Evolutionary conservation across 192 early-diverging fungal species (phyloP).

Genomic region (Gonapodya sp.): DNA sequence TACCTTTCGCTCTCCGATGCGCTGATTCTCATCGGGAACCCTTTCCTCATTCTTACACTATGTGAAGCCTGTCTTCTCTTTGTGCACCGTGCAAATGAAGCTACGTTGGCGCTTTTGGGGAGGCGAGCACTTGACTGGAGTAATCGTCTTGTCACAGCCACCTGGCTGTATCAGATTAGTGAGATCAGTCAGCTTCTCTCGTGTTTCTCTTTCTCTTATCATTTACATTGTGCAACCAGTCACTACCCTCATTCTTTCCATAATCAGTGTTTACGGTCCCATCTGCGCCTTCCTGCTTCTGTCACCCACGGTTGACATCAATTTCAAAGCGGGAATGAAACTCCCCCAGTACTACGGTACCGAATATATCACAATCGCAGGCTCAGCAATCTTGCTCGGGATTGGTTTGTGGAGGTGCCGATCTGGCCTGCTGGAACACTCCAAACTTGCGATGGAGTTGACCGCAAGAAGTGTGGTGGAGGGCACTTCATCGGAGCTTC

Average conservation of each 20-base stretch:
- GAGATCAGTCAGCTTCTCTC: too few species aligned
- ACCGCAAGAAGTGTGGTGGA: background rate
- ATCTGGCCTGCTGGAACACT: background rate
- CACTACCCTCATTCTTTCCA: background rate
- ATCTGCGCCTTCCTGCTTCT: background rate
- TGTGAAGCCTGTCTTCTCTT: background rate
- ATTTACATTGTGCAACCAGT: background rate
- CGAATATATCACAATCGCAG: background rate
- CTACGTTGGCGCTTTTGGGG: background rate
- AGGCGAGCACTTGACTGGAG: background rate
- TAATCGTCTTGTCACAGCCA: too few species aligned
- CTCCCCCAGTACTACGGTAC: background rate
- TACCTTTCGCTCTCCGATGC: background rate
- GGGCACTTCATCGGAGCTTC: too few species aligned
- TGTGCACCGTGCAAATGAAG: background rate
- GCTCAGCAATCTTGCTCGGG: background rate
- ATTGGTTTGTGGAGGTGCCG: background rate
- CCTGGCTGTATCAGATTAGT: too few species aligned
- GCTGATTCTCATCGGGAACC: background rate
- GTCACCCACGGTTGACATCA: background rate
- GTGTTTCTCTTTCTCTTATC: too few species aligned
- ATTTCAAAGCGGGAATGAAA: background rate
- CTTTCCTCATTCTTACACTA: background rate
- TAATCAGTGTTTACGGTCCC: background rate
- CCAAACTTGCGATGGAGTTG: background rate